Evolutionary conservation across 2,329 filamentous ascomycete genomes (phyloP), one percentile per base, ranked within the genome.

Genomic region (Knoxdaviesia capensis): DNA sequence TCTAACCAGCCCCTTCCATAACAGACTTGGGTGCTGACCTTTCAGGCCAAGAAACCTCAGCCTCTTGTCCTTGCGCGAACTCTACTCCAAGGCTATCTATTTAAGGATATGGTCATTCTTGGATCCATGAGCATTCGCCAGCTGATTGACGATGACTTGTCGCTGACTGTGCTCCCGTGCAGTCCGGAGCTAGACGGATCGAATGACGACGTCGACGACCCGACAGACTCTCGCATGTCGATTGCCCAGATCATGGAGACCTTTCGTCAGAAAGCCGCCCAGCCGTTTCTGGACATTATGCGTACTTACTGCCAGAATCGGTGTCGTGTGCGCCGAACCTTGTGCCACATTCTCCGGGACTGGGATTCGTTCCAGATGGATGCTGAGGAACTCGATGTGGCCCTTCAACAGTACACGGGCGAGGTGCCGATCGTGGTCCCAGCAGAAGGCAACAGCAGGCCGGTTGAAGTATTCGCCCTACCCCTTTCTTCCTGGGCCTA

Each of bases 401-500:
- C 20, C 20, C 20, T 20, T 20, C 20, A 20, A 20, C 20, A 20
- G 20, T 20, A 20, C 20, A 20, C 20, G 20, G 20, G 20, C 20
- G 20, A 20, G 20, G 20, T 20, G 20, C 20, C 20, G 20, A 20
- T 20, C 20, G 20, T 20, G 3, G 20, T 20, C 20, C 20, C 20
- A 20, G 2, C 20, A 2, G 20, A 20, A 20, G 20, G 20, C 20
- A 20, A 20, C 20, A 20, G 20, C 20, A 20, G 20, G 20, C 20
- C 20, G 20, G 20, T 20, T 20, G 20, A 20, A 20, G 20, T 20
- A 2, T 20, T 20, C 20, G 20, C 77, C 0, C 79, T 82, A 41
- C 77, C 85, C 0, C 66, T 96, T 1, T 85, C 82, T 1, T 86
- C 81, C 4, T 98, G 90, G 90, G 74, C 78, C 0, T 92, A 88